phyloP scores from a whole-genome alignment of 106 monocot genomes.

The Dendrobium catenatum region DNA sequence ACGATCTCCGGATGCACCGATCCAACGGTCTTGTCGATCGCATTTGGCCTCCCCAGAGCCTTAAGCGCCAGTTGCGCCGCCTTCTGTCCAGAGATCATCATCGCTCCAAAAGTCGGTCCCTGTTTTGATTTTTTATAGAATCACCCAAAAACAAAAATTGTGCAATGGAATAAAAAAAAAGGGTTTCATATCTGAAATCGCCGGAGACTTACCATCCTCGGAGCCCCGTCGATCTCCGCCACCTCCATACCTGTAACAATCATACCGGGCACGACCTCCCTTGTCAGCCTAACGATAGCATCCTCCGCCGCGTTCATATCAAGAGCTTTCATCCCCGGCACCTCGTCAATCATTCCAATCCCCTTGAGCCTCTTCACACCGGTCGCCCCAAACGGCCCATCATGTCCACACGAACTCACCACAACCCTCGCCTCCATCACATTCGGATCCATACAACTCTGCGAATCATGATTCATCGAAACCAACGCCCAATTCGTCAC shows the following conservation, averaged over 20 bases:
- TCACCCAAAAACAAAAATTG: neutral
- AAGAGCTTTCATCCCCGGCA: constrained; percentile 90
- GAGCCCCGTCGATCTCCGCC: constrained; percentile 90
- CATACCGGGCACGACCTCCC: constrained; percentile 94
- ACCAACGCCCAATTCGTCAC: constrained; percentile 98
- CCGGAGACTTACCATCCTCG: constrained; percentile 53
- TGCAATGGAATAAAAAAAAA: too few species aligned
- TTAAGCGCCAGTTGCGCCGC: constrained; percentile 83
- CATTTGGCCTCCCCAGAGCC: constrained; percentile 71
- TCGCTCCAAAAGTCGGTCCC: constrained; percentile 94
- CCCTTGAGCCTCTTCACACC: constrained; percentile 82
- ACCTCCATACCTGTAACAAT: constrained; percentile 99
- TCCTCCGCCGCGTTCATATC: constrained; percentile 99
- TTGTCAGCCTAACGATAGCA: constrained; percentile 72
- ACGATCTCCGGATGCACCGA: constrained; percentile 46
- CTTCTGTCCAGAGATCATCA: constrained; percentile 96
- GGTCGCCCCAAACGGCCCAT: constrained; percentile 91
- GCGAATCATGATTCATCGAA: constrained; percentile 96
- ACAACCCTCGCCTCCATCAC: constrained; percentile 95
- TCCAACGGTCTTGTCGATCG: constrained; percentile 32
- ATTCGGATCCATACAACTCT: constrained; percentile 95
- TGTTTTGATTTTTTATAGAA: constrained; percentile 9
- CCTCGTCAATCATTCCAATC: constrained; percentile 76
- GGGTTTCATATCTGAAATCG: too few species aligned
- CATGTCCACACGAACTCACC: constrained; percentile 92